phyloP scores from a whole-genome alignment of 805 yeast genomes.

The Starmerella potacharoeniae region DNA sequence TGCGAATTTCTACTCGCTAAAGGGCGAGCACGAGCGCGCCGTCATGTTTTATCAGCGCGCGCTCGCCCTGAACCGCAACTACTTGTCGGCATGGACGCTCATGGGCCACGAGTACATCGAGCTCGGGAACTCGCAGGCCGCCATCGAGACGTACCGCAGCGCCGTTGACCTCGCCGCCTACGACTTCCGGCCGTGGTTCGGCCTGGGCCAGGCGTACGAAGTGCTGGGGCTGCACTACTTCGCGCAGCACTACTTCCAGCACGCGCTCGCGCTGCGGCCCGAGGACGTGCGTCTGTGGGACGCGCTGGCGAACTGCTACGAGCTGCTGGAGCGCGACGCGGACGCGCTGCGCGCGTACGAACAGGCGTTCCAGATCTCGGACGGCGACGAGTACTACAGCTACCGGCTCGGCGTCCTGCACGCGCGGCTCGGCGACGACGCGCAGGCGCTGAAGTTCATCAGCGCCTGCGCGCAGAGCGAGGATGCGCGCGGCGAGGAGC shows the following conservation, averaged over 20 bases:
- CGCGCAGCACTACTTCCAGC: slow-evolving; percentile 83
- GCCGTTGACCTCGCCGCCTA: slow-evolving; percentile 83
- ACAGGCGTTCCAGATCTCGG: slow-evolving; percentile 56
- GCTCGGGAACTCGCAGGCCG: slow-evolving; percentile 91
- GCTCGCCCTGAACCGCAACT: slow-evolving; percentile 61
- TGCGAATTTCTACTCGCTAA: slow-evolving; percentile 85
- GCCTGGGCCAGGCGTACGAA: slow-evolving; percentile 95
- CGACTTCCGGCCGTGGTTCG: slow-evolving; percentile 97
- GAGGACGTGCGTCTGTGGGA: slow-evolving; percentile 92
- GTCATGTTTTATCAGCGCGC: slow-evolving; percentile 89
- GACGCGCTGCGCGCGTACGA: slow-evolving; percentile 76
- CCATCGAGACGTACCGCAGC: slow-evolving; percentile 85
- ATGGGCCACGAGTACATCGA: slow-evolving; percentile 99
- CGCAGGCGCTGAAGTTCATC: slow-evolving; percentile 53
- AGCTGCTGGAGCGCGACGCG: slow-evolving; percentile 53
- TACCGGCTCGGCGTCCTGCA: slow-evolving; percentile 59
- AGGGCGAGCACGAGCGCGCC: slow-evolving; percentile 90
- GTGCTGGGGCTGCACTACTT: slow-evolving; percentile 90
- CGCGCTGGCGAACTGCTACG: slow-evolving; percentile 83
- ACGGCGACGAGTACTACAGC: slow-evolving; percentile 43
- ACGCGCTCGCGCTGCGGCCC: slow-evolving; percentile 80
- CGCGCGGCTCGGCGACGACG: slow-evolving; percentile 42
- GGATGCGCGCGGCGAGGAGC: slow-evolving; percentile 32
- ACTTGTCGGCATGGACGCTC: slow-evolving; percentile 89
- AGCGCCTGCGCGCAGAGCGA: slow-evolving; percentile 50